phyloP scores from a whole-genome alignment of 441 rosid genomes.

The Hura crepitans region DNA sequence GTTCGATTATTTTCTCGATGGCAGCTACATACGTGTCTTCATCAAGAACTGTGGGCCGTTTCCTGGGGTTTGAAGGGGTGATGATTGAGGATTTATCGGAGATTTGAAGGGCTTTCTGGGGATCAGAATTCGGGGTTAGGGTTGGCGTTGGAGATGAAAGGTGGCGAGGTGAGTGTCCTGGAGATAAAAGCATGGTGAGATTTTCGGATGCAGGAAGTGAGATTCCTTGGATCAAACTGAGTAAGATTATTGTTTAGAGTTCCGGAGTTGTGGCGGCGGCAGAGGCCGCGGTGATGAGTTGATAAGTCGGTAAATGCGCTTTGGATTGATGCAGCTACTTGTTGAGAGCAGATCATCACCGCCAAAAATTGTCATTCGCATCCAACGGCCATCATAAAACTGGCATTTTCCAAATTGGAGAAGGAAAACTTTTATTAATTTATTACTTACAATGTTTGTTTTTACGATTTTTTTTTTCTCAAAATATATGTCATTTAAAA shows the following conservation, averaged over 20 bases:
- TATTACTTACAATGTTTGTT: no score
- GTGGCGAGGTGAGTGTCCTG: constrained; percentile 91
- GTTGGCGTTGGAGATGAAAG: constrained; percentile 65
- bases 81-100: constrained; percentile 33
- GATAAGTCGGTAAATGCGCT: no score
- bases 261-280: neutral
- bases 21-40: constrained; percentile 80
- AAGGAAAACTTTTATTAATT: no score
- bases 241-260: neutral
- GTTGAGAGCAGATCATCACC: no score
- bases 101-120: constrained; percentile 31
- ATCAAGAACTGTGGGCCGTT: constrained; percentile 63
- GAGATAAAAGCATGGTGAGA: constrained; percentile 68
- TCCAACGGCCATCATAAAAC: no score
- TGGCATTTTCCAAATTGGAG: no score
- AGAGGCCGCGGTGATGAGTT: neutral
- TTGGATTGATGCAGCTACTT: no score
- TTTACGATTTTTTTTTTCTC: no score
- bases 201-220: neutral
- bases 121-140: constrained; percentile 44
- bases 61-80: constrained; percentile 34
- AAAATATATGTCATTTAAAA: no score
- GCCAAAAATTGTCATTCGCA: no score
- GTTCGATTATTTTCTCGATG: constrained; percentile 88
- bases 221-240: neutral